Conservation (phyloP, 306 rosid species). For the Prosopis cineraria region DNA sequence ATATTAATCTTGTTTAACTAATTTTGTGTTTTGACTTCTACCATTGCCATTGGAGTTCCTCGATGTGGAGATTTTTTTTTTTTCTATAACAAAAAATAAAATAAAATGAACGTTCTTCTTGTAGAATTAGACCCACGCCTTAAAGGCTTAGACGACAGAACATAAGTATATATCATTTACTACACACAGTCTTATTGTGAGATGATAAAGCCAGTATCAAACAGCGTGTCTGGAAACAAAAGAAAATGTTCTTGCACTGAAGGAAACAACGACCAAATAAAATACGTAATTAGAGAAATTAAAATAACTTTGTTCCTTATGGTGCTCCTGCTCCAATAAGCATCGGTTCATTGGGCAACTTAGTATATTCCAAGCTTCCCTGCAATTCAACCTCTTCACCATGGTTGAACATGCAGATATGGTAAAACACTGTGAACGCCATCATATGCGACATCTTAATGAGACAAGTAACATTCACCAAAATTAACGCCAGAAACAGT, state of each 20-base stretch:
- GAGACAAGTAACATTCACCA: not conserved
- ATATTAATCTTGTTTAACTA: too few relatives aligned
- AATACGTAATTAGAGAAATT: not conserved
- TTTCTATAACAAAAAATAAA: too few relatives aligned
- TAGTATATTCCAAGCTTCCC: constrained; percentile 7
- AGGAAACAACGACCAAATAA: too few relatives aligned
- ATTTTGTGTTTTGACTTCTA: too few relatives aligned
- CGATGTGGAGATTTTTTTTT: too few relatives aligned
- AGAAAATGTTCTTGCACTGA: too few relatives aligned
- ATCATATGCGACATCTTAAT: constrained; percentile 17
- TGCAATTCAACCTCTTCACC: constrained; percentile 41
- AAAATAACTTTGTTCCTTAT: not conserved
- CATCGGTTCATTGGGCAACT: not conserved
- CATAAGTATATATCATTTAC: not conserved
- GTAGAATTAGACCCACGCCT: too few relatives aligned
- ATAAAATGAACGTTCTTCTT: too few relatives aligned
- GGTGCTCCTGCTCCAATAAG: constrained; percentile 6
- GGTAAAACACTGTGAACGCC: constrained; percentile 39
- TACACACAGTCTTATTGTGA: not conserved
- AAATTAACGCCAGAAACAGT: not conserved
- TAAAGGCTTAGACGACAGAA: too few relatives aligned
- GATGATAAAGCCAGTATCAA: not conserved
- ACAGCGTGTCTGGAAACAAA: not conserved
- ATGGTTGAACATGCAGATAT: constrained; percentile 36
- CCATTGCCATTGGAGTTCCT: too few relatives aligned